phyloP scores from a whole-genome alignment of 257 asterid genomes.

The Rauvolfia tetraphylla region DNA sequence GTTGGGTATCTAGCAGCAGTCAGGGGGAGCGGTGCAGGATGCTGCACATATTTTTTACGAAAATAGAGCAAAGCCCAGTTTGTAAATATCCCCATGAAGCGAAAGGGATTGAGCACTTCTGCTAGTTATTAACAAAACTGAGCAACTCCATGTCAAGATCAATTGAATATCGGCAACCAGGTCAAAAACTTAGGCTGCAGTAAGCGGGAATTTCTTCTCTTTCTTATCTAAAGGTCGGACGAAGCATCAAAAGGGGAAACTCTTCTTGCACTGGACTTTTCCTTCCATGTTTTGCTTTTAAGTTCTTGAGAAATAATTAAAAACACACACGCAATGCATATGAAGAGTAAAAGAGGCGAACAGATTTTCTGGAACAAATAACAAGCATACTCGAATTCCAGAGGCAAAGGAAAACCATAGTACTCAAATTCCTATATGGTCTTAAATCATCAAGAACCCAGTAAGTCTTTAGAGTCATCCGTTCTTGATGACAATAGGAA shows the following conservation, averaged over 20 bases:
- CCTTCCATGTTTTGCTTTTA: neutral
- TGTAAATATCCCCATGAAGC: neutral
- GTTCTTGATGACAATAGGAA: neutral
- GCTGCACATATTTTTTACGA: too few species aligned
- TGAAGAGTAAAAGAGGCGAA: neutral
- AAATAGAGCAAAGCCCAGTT: too few species aligned
- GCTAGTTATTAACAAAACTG: neutral
- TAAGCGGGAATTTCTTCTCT: neutral
- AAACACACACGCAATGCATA: neutral
- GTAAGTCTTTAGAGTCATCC: neutral
- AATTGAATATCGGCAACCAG: neutral
- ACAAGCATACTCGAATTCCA: neutral
- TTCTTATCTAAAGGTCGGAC: neutral
- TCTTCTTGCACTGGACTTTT: neutral
- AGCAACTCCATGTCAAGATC: neutral
- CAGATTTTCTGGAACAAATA: neutral
- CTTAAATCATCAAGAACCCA: neutral
- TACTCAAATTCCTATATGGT: neutral
- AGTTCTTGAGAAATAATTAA: neutral
- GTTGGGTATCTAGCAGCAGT: neutral
- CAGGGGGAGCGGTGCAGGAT: too few species aligned
- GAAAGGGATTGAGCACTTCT: neutral
- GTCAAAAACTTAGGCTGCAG: constrained; percentile 9
- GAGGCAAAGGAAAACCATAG: neutral
- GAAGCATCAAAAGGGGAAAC: neutral